phyloP scores from a whole-genome alignment of 805 yeast genomes.

The Wickerhamiella brachini region DNA sequence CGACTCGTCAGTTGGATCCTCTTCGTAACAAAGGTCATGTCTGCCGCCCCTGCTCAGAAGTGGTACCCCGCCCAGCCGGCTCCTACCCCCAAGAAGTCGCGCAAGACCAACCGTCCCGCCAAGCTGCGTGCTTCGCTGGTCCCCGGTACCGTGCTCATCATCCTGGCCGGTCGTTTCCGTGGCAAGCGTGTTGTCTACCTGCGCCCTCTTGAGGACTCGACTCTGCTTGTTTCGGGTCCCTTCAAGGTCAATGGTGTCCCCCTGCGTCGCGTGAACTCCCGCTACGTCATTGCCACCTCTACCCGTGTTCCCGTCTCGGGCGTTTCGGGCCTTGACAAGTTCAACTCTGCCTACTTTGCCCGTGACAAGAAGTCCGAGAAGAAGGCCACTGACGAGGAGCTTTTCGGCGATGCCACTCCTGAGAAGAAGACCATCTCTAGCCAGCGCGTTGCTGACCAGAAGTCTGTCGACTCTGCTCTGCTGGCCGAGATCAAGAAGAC shows the following conservation, averaged over 20 bases:
- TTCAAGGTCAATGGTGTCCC: slow-evolving; percentile 99
- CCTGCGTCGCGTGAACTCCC: slow-evolving; percentile 96
- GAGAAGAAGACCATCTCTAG: slow-evolving; percentile 82
- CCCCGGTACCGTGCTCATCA: slow-evolving; percentile 95
- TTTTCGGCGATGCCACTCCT: slow-evolving; percentile 64
- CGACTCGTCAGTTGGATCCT: neutral
- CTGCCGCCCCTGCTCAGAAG: slow-evolving; percentile 36
- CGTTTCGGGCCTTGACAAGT: slow-evolving; percentile 70
- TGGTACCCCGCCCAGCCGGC: slow-evolving; percentile 85
- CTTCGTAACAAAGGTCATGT: slow-evolving; percentile 13
- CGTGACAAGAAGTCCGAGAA: slow-evolving; percentile 79
- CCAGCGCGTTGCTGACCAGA: slow-evolving; percentile 94
- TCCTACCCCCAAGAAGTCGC: slow-evolving; percentile 74
- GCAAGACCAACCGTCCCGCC: slow-evolving; percentile 88
- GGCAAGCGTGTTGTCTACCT: slow-evolving; percentile 99
- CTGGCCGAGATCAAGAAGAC: slow-evolving; percentile 92
- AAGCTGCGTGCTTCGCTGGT: slow-evolving; percentile 89
- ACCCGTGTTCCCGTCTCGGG: slow-evolving; percentile 71
- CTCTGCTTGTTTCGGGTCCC: slow-evolving; percentile 94
- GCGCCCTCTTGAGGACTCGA: slow-evolving; percentile 95
- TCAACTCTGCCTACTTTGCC: slow-evolving; percentile 90
- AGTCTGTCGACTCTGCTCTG: slow-evolving; percentile 83
- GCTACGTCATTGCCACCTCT: slow-evolving; percentile 98
- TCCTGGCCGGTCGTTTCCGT: slow-evolving; percentile 98
- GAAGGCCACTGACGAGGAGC: slow-evolving; percentile 72